Percentiles rank a stretch among this genome's conserved stretches.
Conservation (phyloP, 2,329 filamentous ascomycete genomes). For the Celoporthe dispersa region DNA sequence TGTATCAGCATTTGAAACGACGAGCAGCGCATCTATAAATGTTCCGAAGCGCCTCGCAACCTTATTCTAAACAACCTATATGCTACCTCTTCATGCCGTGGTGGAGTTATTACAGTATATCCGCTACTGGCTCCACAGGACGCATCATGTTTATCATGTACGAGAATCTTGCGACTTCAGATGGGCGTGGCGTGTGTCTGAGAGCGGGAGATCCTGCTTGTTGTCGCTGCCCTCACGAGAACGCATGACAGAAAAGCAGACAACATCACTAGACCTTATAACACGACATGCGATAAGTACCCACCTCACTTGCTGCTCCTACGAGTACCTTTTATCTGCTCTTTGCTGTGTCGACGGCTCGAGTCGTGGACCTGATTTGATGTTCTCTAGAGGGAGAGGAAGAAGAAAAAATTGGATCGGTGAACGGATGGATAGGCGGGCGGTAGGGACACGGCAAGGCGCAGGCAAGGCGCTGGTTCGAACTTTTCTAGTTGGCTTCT, state of each 20-base stretch:
- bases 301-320: not conserved
- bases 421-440: not conserved
- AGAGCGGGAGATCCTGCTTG: not conserved
- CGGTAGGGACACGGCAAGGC: not conserved
- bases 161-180: not conserved
- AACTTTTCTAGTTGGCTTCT: not conserved
- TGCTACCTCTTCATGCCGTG: not conserved
- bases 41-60: not conserved
- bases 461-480: not conserved
- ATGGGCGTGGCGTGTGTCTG: not conserved
- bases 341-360: not conserved
- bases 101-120: not conserved
- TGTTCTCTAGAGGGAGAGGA: not conserved
- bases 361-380: not conserved
- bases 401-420: too few species aligned
- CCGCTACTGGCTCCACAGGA: not conserved
- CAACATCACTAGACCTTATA: not conserved
- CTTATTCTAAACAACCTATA: not conserved
- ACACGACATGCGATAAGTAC: not conserved
- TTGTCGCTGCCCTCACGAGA: not conserved
- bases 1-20: not conserved
- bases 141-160: not conserved
- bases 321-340: too few species aligned
- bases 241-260: not conserved
- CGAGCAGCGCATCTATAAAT: not conserved